Percentiles rank a stretch among this genome's conserved stretches.
phyloP scores from a whole-genome alignment of 495 filamentous ascomycete genomes.

The Rusavskia elegans region DNA sequence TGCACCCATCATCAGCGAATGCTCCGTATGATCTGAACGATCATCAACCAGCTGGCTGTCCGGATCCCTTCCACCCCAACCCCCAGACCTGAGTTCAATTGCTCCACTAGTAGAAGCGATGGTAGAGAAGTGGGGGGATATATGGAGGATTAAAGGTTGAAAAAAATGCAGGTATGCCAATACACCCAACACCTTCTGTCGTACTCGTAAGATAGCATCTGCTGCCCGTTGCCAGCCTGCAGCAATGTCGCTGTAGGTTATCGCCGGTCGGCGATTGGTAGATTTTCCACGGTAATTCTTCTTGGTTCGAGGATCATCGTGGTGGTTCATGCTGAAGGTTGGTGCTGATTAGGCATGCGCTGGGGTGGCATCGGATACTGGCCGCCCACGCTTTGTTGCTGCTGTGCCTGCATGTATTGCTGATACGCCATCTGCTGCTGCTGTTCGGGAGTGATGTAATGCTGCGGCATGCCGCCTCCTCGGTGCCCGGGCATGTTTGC shows the following conservation, averaged over 20 bases:
- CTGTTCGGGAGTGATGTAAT: conserved; percentile 40
- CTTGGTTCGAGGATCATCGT: no score
- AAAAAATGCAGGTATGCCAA: background rate
- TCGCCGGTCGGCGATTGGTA: no score
- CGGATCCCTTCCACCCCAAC: no score
- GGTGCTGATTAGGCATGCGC: conserved; percentile 39
- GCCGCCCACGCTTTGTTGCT: conserved; percentile 36
- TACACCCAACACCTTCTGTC: background rate
- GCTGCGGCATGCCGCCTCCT: conserved; percentile 30
- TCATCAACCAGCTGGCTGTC: no score
- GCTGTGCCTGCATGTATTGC: conserved; percentile 34
- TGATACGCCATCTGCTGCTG: conserved; percentile 45
- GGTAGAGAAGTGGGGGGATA: background rate
- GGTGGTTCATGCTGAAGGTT: conserved; percentile 15
- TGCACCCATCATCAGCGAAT: no score
- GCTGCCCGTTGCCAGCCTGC: background rate
- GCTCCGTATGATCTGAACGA: no score
- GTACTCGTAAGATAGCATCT: background rate
- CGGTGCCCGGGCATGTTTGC: conserved; percentile 29
- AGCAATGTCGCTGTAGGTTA: no score
- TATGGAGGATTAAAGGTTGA: background rate
- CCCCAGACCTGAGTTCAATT: no score
- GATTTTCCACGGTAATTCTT: no score
- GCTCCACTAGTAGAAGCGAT: no score
- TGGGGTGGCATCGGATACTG: conserved; percentile 41